Evolutionary conservation across 2,329 filamentous ascomycete species (phyloP), one percentile per base, ranked within the genome.

Genomic region (Colletotrichum sojae): DNA sequence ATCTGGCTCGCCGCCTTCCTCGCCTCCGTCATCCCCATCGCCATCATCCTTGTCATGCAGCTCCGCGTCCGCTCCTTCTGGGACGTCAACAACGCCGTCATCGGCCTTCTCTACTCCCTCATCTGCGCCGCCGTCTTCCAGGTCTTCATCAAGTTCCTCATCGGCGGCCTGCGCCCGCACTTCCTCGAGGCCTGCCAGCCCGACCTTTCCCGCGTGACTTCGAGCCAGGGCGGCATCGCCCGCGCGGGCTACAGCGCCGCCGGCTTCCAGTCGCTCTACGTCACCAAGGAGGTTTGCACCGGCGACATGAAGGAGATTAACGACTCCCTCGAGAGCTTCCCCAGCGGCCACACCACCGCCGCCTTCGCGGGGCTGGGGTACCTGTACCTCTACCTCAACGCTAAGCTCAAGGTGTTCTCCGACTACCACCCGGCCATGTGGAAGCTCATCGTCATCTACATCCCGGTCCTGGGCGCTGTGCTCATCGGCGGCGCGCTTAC

Each of bases 71-170:
- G 88, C 63, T 90, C 87, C 8, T 91, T 91, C 81, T 91, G 89
- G 89, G 89, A 91, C 64, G 82, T 89, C 75, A 93, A 93, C 82
- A 94, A 94, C 76, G 91, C 87, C 52, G 82, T 90, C 56, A 84
- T 93, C 55, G 92, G 91, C 15, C 85, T 94, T 0, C 80, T 93
- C 0, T 94, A 94, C 82, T 84, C 88, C 0, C 85, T 93, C 71
- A 92, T 93, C 79, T 83, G 86, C 6, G 90, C 90, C 4, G 89
- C 91, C n/a, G 88, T 94, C 57, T 93, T 94, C 81, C 92, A 94
- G 75, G 91, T 94, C 72, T 91, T 93, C 75, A 74, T 94, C 77
- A 94, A 94, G 80, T 91, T 88, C 86, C 86, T 94, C 49, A 92
- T 94, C 71, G 92, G 92, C 15, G 91, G 91, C 15, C 81, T 92